Percentiles rank a stretch among this genome's conserved stretches.
Evolutionary conservation across 2,329 filamentous ascomycete genomes (phyloP).

Genomic region (Hymenoscyphus occultus): DNA sequence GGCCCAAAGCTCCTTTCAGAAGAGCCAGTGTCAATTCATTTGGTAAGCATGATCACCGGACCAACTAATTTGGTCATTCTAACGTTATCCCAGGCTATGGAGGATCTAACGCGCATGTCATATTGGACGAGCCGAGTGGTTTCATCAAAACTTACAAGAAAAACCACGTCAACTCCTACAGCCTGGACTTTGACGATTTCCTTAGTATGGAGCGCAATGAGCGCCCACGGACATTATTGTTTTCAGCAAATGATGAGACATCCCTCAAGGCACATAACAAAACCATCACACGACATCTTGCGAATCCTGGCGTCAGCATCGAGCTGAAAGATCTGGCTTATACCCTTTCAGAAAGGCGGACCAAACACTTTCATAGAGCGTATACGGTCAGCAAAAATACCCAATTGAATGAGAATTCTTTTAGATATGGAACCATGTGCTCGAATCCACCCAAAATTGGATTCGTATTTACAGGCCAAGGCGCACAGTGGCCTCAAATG

Average conservation of each 20-base stretch:
- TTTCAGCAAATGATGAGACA: slow-evolving; percentile 28
- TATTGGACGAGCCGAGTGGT: slow-evolving; percentile 14
- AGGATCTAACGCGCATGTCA: slow-evolving; percentile 35
- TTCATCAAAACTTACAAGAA: too few species aligned
- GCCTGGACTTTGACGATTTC: slow-evolving; percentile 8
- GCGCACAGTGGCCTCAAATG: slow-evolving; percentile 34
- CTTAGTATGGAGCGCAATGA: too few species aligned
- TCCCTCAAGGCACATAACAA: slow-evolving; percentile 29
- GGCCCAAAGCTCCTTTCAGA: slow-evolving; percentile 38
- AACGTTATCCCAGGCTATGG: too few species aligned
- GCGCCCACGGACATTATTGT: slow-evolving; percentile 26
- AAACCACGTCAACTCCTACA: too few species aligned
- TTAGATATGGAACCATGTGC: neutral
- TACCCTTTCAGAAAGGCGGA: slow-evolving; percentile 27
- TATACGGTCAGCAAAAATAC: slow-evolving; percentile 19
- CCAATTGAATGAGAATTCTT: slow-evolving; percentile 2
- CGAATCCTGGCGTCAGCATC: slow-evolving; percentile 21
- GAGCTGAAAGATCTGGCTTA: slow-evolving; percentile 26
- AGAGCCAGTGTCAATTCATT: slow-evolving; percentile 42
- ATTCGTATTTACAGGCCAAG: slow-evolving; percentile 35
- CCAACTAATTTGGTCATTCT: too few species aligned
- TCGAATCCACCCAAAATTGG: slow-evolving; percentile 7
- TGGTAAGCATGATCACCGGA: too few species aligned
- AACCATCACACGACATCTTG: slow-evolving; percentile 25
- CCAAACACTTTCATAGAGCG: slow-evolving; percentile 24